Percentiles rank a stretch among this genome's conserved stretches.
Evolutionary conservation across 2,329 filamentous ascomycete genomes (phyloP).

Genomic region (Neofusicoccum umdonicola): DNA sequence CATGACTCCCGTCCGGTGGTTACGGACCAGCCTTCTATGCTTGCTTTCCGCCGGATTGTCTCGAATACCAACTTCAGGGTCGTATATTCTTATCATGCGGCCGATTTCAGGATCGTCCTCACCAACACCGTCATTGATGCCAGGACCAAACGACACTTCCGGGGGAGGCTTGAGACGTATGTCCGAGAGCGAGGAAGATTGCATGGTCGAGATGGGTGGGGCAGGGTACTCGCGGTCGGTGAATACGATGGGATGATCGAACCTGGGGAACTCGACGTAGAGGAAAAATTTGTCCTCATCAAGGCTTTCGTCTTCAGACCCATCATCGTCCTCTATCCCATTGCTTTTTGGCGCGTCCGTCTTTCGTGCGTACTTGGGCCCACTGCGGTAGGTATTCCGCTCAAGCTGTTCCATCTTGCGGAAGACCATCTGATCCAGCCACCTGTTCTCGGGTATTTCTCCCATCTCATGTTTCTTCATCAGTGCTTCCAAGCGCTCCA

Average conservation of each 20-base stretch:
- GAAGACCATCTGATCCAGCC: slow-evolving; percentile 94
- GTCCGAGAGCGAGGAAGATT: slow-evolving; percentile 64
- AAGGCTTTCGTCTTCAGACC: slow-evolving; percentile 40
- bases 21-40: slow-evolving; percentile 86
- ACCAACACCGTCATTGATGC: slow-evolving; percentile 68
- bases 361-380: slow-evolving; percentile 21
- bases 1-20: slow-evolving; percentile 86
- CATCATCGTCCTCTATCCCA: slow-evolving; percentile 24
- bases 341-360: slow-evolving; percentile 38
- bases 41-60: slow-evolving; percentile 96
- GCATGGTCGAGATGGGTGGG: slow-evolving; percentile 74
- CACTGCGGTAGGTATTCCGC: slow-evolving; percentile 34
- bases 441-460: slow-evolving; percentile 87
- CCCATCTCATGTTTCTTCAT: slow-evolving; percentile 99
- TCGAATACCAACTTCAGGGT: slow-evolving; percentile 82
- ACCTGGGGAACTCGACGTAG: slow-evolving; percentile 87
- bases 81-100: slow-evolving; percentile 80
- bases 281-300: slow-evolving; percentile 72
- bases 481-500: slow-evolving; percentile 82
- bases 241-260: slow-evolving; percentile 94
- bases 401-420: slow-evolving; percentile 74
- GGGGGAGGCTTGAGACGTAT: slow-evolving; percentile 76
- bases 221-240: slow-evolving; percentile 89
- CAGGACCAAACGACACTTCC: slow-evolving; percentile 85
- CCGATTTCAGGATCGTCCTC: slow-evolving; percentile 53